These are phyloP conservation scores for Plasmodium billcollinsi DNA, from an alignment of 169 alveolate species.

Conservation along the genomic window DNA sequence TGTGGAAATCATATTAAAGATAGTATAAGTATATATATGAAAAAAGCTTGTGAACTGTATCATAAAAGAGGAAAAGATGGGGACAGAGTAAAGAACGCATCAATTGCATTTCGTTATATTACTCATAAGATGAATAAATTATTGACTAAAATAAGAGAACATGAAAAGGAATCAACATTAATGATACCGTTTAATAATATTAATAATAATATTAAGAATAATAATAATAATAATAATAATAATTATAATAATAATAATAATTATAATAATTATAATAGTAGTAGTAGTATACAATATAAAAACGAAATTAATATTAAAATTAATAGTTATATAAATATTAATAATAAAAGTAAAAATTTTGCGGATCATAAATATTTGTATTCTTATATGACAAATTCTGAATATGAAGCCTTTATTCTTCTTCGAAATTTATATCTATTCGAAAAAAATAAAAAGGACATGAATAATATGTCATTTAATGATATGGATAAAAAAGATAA, in stretches of 20 bases:
- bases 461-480: constrained; percentile 10
- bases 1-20: constrained; percentile 61
- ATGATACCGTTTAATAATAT: too few species aligned
- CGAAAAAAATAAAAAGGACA: constrained; percentile 43
- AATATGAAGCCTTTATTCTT: constrained; percentile 75
- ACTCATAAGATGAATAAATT: constrained; percentile 37
- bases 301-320: too few species aligned
- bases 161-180: too few species aligned
- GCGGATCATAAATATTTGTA: constrained; percentile 20
- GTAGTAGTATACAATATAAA: too few species aligned
- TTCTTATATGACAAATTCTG: constrained; percentile 75
- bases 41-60: constrained; percentile 53
- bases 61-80: constrained; percentile 5
- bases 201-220: too few species aligned
- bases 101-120: constrained; percentile 65
- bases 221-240: too few species aligned
- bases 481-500: neutral
- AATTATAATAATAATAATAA: too few species aligned
- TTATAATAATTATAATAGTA: too few species aligned
- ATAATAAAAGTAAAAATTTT: neutral
- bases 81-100: constrained; percentile 29
- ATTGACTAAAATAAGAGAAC: neutral
- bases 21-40: constrained; percentile 50
- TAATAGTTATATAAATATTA: neutral
- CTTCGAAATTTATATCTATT: constrained; percentile 52